Base-by-base conservation (phyloP, 2,329 filamentous ascomycete species). In the Tolypocladium pustulatum region DNA sequence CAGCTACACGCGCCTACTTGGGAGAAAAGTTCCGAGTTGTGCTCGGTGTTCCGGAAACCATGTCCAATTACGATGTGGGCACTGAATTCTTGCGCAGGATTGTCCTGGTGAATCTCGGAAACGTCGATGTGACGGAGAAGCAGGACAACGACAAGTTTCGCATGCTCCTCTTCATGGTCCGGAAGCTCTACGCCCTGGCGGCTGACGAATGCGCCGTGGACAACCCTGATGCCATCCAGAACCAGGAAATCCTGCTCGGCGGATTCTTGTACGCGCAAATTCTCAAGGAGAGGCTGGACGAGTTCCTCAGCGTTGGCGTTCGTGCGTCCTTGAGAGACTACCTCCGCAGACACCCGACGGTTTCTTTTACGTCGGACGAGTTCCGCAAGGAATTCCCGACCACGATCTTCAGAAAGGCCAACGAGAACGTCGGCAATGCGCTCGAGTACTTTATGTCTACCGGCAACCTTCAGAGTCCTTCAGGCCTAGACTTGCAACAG, bases 401-500 rank as follows among this genome's bases (percentile, higher is more conserved):
- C 37, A 89, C 84, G 68, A 87, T 97, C 37, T 86, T 97, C 62
- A 81, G 84, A 58, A 88, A 87, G 62, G 89, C 89, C 20, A 96
- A 93, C 68, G 91, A 96, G 73, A 94, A 96, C 65, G 78, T 99
- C 13, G 94, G 92, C 60, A 86, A 89, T 66, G 85, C 86, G 1
- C 78, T 99, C 62, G 91, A 97, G 70, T 99, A 99, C 72, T 99
- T 99, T 75, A 76, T 99, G 62, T 96, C 93, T 0, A 99, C 94
- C 0, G 94, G 94, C 65, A 99, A 99, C 68, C 78, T 99, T 53
- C 85, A 91, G 68, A 96, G 90, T 78, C 87, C 90, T 17, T 96
- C 90, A 36, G 94, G 94, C 63, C 81, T 99, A 46, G 94, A 99
- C 80, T 74, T 97, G 68, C 94, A 97, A 70, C 94, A 99, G 73